Base-by-base conservation (phyloP, 2,329 filamentous ascomycete genomes). In the Metarhizium brunneum region DNA sequence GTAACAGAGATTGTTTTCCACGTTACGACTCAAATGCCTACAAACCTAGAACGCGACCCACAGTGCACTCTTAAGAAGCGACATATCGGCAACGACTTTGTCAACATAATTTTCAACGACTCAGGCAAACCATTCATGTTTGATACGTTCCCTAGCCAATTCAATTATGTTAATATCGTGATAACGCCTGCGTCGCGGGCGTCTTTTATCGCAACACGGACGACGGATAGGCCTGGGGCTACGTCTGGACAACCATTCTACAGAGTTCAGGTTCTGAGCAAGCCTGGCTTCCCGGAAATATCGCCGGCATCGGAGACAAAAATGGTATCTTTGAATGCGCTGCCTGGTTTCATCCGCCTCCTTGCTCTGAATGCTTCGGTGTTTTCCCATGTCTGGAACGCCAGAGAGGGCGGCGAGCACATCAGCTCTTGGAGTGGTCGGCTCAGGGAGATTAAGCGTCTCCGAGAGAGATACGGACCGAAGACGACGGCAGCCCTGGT, bases 41-140 rank as follows among this genome's bases (percentile, higher is more conserved):
- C 90, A 10, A 82, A 95, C 66, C 75, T 86, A 14, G 84, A 90
- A 54, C 79, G 83, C 35, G 91, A 96, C 63, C 82, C 87, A 10
- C 80, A 83, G 59, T 90, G 87, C 65, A 85, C 86, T 59, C 80
- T 84, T 68, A 99, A 99, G 76, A 99, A 99, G 72, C 81, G 85
- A 2, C 95, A 97, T 66, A 94, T 97, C 58, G 94, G 94, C 56
- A 99, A 99, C 66, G 94, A 97, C 70, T 95, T 90, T 69, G 94
- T 99, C 67, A 97, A 96, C 68, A 95, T 99, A 63, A 87, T 99
- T 56, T 99, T 95, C 79, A 99, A 99, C 69, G 90, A 95, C 65
- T 96, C 92, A 2, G 92, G 94, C n/a, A 71, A 86, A 50, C 87
- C 88, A 0, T 97, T 96, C 74, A 81, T 82, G 54, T 95, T 96